Evolutionary conservation across 768 basidiomycete genomes (phyloP), one percentile per base, ranked within the genome.

Genomic region (Termitomyces titanicus): DNA sequence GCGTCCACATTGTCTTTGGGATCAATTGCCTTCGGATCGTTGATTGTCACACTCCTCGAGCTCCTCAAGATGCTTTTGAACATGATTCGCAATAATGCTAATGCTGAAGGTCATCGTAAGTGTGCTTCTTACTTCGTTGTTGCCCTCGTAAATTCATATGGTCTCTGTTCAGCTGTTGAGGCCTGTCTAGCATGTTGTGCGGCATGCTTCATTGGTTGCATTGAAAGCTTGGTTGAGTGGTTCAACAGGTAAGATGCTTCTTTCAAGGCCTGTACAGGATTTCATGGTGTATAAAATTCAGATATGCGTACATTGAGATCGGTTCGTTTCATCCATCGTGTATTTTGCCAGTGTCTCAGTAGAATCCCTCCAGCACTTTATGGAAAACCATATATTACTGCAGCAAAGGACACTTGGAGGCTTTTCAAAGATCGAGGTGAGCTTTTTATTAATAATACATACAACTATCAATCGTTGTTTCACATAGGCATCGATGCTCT

Each of bases 271-370:
- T 13, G 8, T n/a, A 25, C 10, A 25, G 39, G 18, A 20, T 24
- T 34, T 20, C 7, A 15, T 33, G 20, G 33, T 46, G 1, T 31
- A 12, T 35, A 8, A 17, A n/a, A 54, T 37, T 13, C 29, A 83
- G 84, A 78, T 90, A 92, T 69, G 84, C 86, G 24, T 90, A 88
- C 62, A 91, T 92, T 61, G 88, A 93, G 66, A 92, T 93, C 46
- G 84, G 85, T 86, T 61, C 38, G 74, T 25, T 13, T 17, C 15
- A 25, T 53, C 27, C 33, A 34, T 31, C 20, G 3, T 47, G 11
- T 44, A 25, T 10, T 25, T 18, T 12, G 6, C n/a, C 44, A 46
- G 34, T 45, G 24, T 8, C 20, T 20, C 31, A 25, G 15, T 47
- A 53, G 47, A 27, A 45, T 51, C 50, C 34, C 29, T 13, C 29